These are phyloP conservation scores for Leccinum disarticulatum DNA, from an alignment of 768 basidiomycete genomes.

Conservation along the genomic window DNA sequence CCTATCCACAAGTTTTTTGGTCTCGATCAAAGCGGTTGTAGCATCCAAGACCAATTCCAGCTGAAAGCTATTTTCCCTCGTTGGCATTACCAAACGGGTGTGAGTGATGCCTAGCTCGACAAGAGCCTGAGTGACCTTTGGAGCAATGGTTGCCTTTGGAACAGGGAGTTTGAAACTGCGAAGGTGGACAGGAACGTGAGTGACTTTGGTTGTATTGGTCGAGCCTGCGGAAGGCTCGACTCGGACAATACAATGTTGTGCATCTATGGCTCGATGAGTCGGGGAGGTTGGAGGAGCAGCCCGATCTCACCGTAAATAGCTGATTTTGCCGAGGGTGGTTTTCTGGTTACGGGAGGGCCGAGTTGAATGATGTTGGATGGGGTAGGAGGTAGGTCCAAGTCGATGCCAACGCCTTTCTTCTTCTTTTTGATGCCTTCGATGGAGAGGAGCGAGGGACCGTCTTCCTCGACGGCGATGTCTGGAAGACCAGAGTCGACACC, in stretches of 20 bases:
- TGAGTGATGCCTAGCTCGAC: constrained; percentile 73
- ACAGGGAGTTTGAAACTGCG: constrained; percentile 84
- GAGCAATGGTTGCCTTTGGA: constrained; percentile 71
- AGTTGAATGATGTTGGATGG: constrained; percentile 39
- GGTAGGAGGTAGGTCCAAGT: constrained; percentile 35
- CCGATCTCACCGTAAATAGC: constrained; percentile 53
- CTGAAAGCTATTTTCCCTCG: constrained; percentile 71
- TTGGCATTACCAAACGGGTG: constrained; percentile 90
- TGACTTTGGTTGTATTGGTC: constrained; percentile 56
- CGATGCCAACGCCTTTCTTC: constrained; percentile 37
- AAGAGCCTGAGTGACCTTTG: constrained; percentile 76
- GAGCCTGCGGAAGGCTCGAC: constrained; percentile 51
- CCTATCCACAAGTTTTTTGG: constrained; percentile 84
- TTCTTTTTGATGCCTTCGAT: constrained; percentile 56
- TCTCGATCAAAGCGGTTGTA: constrained; percentile 75
- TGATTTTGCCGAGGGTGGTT: constrained; percentile 49
- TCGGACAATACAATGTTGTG: constrained; percentile 70
- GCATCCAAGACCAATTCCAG: constrained; percentile 75
- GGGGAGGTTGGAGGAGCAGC: neutral
- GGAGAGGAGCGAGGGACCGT: constrained; percentile 48
- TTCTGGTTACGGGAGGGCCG: constrained; percentile 38
- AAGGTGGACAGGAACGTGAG: constrained; percentile 76
- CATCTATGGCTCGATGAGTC: constrained; percentile 46
- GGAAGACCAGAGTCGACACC: constrained; percentile 88
- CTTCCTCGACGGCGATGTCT: constrained; percentile 64